Base-by-base conservation (phyloP, 495 filamentous ascomycete species). In the Niebla homalea region DNA sequence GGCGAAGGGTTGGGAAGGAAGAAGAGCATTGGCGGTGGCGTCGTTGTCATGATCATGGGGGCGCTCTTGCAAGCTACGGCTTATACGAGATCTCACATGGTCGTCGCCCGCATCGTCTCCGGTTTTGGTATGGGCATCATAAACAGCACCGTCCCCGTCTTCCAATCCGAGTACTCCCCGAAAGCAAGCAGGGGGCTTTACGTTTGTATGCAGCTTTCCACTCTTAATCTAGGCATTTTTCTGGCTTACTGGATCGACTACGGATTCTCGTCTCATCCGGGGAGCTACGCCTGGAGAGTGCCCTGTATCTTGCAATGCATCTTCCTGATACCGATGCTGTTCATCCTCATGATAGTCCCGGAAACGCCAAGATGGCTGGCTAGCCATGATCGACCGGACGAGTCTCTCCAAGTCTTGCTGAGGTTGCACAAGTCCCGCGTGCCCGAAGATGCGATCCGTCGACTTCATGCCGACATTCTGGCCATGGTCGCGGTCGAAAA, bases 191-290 rank as follows among this genome's bases (percentile, higher is more conserved):
- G 62, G 40, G 62, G 64, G 6, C 25, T 59, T 20, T 52, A 65
- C 35, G 67, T 67, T 56, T 69, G 41, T 55, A 69, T 51, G 67
- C 65, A 48, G 50, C 60, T 40, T 22, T 68, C 48, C 57, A 67
- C 43, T 49, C 64, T 25, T 8, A 58, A 59, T 18, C 62, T 65
- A 37, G 70, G 69, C 11, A 32, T 72, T 48, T 66, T 65, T n/a
- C 62, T 73, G 37, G 67, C 61, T 19, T 72, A 73, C 52, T 73
- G 70, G 70, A 64, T 73, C 39, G 69, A 73, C 48, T 70, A 70
- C 43, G 70, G 55, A 12, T 70, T 72, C 62, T 67, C 63, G n/a
- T 57, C 59, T 42, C 56, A 62, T 6, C 54, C 57, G 19, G 56
- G 54, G 18, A 65, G 60, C 55, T 63, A 62, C 0, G 49, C 66